Conservation (phyloP, 192 early-diverging fungal species). For the Phlyctochytrium arcticum region DNA sequence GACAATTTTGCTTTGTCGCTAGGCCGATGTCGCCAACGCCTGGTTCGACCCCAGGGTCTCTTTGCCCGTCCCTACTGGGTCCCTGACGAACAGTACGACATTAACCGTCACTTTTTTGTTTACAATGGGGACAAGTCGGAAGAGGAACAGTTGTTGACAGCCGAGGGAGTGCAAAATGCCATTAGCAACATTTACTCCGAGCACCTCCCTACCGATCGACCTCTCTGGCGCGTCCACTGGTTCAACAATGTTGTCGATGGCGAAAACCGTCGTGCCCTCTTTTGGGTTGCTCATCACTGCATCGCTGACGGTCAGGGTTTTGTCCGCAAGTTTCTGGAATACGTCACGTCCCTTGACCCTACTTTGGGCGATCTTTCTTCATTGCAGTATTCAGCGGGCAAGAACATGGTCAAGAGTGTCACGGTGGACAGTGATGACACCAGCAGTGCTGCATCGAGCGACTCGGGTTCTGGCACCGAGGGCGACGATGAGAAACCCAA, state of each 20-base stretch:
- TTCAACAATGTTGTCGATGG: conserved; percentile 18
- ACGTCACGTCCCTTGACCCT: conserved; percentile 16
- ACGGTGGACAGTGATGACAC: too few relatives aligned
- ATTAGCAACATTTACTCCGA: too few relatives aligned
- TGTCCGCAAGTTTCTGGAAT: conserved; percentile 22
- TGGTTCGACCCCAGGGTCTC: conserved; percentile 6
- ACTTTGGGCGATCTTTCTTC: background rate
- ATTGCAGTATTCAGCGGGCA: conserved; percentile 22
- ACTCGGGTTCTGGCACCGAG: too few relatives aligned
- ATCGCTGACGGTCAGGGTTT: conserved; percentile 40
- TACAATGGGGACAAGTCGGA: too few relatives aligned
- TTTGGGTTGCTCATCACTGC: conserved; percentile 19
- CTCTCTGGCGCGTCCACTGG: conserved; percentile 22
- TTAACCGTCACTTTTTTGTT: conserved; percentile 32
- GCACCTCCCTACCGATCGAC: conserved; percentile 4
- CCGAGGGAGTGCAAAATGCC: too few relatives aligned
- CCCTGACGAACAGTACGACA: background rate
- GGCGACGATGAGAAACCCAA: background rate
- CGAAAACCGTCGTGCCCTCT: background rate
- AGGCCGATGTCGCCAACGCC: background rate
- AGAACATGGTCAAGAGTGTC: background rate
- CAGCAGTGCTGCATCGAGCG: too few relatives aligned
- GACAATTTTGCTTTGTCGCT: conserved; percentile 5
- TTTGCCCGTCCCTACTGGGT: conserved; percentile 24
- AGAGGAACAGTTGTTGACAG: too few relatives aligned